Conservation (phyloP, 169 alveolate species). For the Eimeria brunetti region DNA sequence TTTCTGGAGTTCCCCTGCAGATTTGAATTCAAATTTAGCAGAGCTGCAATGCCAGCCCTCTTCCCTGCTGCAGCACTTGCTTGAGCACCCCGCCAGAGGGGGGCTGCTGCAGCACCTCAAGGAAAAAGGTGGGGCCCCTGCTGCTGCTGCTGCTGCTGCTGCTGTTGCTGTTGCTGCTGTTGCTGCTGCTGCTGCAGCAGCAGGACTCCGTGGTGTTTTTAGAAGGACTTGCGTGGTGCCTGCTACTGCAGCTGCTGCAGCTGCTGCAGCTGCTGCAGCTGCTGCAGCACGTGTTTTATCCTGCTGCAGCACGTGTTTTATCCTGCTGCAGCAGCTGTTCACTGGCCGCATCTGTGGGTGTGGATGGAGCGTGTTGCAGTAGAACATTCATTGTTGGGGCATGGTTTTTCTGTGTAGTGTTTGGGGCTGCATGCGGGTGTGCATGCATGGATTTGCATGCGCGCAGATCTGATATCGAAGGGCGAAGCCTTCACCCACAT, state of each 20-base stretch:
- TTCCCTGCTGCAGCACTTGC: constrained; percentile 48
- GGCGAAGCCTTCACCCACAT: constrained; percentile 36
- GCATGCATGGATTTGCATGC: neutral
- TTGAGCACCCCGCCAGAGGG: constrained; percentile 56
- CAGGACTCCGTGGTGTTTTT: no score
- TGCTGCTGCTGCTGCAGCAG: neutral
- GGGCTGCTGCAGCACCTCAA: constrained; percentile 21
- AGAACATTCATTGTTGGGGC: neutral
- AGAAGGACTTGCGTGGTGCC: no score
- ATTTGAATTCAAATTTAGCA: neutral
- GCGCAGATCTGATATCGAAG: constrained; percentile 22
- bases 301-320: no score
- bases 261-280: neutral
- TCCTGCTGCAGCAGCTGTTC: constrained; percentile 3
- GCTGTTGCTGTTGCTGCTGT: neutral
- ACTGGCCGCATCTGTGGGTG: no score
- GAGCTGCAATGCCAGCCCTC: constrained; percentile 71
- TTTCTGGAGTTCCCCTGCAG: constrained; percentile 57
- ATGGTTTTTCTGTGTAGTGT: neutral
- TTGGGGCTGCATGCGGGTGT: neutral
- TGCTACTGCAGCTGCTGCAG: no score
- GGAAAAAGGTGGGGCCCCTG: constrained; percentile 4
- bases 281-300: no score
- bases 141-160: neutral
- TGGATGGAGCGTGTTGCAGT: neutral